These are phyloP conservation scores for Curvularia verruculosa DNA, from an alignment of 2,329 filamentous ascomycete genomes.

Conservation along the genomic window DNA sequence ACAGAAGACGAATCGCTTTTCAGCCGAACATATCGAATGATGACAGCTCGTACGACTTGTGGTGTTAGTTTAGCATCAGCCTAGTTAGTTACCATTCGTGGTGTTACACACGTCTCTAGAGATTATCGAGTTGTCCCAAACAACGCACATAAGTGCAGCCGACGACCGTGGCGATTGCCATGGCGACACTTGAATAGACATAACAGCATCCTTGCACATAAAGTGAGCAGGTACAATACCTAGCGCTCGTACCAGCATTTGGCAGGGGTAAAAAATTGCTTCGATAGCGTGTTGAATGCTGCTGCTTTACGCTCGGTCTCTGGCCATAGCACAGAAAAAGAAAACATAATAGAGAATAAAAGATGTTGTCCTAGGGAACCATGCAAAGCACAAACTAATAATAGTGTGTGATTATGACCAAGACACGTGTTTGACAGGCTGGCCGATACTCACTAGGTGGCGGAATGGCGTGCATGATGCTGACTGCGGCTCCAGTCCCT, in stretches of 20 bases:
- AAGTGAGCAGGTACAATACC: background rate
- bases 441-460: background rate
- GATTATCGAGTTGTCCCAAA: background rate
- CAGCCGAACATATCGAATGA: background rate
- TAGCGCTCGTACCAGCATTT: background rate
- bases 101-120: background rate
- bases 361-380: background rate
- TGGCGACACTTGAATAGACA: background rate
- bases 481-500: background rate
- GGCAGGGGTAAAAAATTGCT: background rate
- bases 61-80: background rate
- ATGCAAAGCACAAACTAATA: background rate
- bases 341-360: background rate
- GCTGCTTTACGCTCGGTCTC: conserved; percentile 1
- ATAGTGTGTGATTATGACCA: background rate
- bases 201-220: background rate
- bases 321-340: background rate
- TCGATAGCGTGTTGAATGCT: background rate
- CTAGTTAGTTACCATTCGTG: background rate
- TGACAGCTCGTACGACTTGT: background rate
- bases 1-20: background rate
- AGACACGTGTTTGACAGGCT: background rate
- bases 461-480: background rate
- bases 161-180: background rate
- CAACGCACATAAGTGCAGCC: background rate